These are phyloP conservation scores for Leucocoprinus sp. DNA, from an alignment of 768 basidiomycete species.

Conservation along the genomic window DNA sequence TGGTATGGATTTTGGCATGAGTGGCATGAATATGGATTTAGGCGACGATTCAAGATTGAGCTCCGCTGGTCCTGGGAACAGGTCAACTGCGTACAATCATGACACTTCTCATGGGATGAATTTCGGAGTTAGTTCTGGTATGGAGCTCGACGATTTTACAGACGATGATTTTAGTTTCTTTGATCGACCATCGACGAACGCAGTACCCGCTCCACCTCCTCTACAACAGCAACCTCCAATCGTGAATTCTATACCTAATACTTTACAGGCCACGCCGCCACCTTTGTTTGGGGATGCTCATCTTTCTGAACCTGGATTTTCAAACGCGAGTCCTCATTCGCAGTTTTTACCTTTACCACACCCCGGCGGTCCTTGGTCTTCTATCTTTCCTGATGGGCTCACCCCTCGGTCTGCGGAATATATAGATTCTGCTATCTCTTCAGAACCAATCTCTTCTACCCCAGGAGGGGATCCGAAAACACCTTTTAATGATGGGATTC, in stretches of 20 bases:
- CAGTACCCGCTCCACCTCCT: conserved; percentile 7
- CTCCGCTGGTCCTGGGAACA: conserved; percentile 13
- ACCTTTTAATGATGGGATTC: conserved; percentile 28
- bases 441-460: conserved; percentile 42
- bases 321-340: conserved; percentile 10
- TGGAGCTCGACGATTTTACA: conserved; percentile 63
- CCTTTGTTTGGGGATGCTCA: conserved; percentile 20
- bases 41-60: conserved; percentile 14
- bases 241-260: neutral
- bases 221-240: conserved; percentile 4
- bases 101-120: conserved; percentile 24
- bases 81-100: conserved; percentile 16
- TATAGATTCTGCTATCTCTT: conserved; percentile 19
- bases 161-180: conserved; percentile 90
- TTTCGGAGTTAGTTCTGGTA: conserved; percentile 22
- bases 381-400: conserved; percentile 18
- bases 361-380: conserved; percentile 3
- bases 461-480: conserved; percentile 37
- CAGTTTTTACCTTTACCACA: conserved; percentile 6
- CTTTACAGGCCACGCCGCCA: conserved; percentile 1
- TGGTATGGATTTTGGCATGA: conserved; percentile 28
- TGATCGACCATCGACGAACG: conserved; percentile 42
- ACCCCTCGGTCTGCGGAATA: conserved; percentile 22
- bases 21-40: conserved; percentile 24
- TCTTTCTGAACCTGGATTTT: conserved; percentile 16